phyloP scores from a whole-genome alignment of 441 rosid genomes.

The Pelargonium australe region DNA sequence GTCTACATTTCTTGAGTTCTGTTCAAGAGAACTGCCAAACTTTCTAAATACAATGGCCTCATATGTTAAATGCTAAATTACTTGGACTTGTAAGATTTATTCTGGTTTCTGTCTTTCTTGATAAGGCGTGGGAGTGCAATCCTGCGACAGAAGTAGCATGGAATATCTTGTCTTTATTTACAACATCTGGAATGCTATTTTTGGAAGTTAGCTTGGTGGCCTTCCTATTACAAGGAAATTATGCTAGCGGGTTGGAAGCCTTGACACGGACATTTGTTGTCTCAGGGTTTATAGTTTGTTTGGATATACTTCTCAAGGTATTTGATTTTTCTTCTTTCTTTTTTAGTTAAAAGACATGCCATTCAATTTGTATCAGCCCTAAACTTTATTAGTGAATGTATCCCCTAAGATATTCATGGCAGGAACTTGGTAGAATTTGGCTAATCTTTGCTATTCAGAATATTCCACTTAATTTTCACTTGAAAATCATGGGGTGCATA shows the following conservation, averaged over 20 bases:
- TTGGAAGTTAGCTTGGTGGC: slow-evolving; percentile 95
- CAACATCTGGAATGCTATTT: slow-evolving; percentile 87
- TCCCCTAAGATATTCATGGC: not conserved
- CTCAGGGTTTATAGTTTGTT: slow-evolving; percentile 57
- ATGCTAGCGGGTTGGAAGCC: slow-evolving; percentile 69
- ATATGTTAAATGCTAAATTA: too few species aligned
- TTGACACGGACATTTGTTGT: slow-evolving; percentile 65
- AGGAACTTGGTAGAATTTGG: not conserved
- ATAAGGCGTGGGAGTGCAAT: slow-evolving; percentile 77
- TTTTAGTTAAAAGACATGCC: not conserved
- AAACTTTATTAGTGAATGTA: not conserved
- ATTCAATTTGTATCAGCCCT: not conserved
- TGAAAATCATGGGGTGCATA: not conserved
- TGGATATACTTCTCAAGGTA: slow-evolving; percentile 90
- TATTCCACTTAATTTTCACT: not conserved
- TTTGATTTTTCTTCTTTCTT: not conserved
- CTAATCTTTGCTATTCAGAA: not conserved
- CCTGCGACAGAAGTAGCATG: slow-evolving; percentile 63
- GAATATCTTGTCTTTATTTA: slow-evolving; percentile 68
- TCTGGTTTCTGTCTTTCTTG: slow-evolving; percentile 2
- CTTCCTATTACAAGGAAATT: slow-evolving; percentile 79
- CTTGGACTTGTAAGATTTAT: not conserved
- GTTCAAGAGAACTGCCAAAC: too few species aligned
- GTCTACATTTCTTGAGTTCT: too few species aligned
- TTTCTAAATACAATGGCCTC: too few species aligned